Evolutionary conservation across 2,329 filamentous ascomycete genomes (phyloP), one percentile per base, ranked within the genome.

Genomic region (Aspergillus calidoustus): DNA sequence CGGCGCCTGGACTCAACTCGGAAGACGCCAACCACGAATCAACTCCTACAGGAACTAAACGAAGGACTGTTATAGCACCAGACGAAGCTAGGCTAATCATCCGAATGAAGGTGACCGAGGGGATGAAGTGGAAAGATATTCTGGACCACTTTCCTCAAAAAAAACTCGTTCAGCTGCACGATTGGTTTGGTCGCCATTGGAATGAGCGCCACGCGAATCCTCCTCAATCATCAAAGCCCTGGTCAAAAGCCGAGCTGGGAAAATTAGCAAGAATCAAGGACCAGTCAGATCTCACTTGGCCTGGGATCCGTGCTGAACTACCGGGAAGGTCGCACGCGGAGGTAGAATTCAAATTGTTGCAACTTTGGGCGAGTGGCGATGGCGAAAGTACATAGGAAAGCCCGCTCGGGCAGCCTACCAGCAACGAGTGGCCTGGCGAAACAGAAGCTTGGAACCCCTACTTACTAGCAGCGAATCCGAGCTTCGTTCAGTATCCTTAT

Each of bases 261-360:
- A 68, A 66, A 38, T 58, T 78, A 31, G 62, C 66, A 28, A 49
- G 53, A 6, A 59, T 77, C 3, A 71, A 70, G 61, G 64, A 70
- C 52, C 58, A 69, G 55, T 57, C 64, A 17, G 72, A 68, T 54
- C 64, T 77, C n/a, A 68, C 67, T 44, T 77, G 76, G 76, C 22
- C 61, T 60, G 65, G 64, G 22, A 69, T 77, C 34, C 68, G 67
- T 47, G 57, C 59, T 19, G 60, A 63, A n/a, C 58, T 78, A n/a
- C 72, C 71, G 7, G 64, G 67, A 31, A 71, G 74, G 23, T 68
- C 71, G 17, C 64, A 66, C 48, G 60, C 67, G 22, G 74, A 76
- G 55, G 67, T 76, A 31, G 75, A 78, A 57, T 73, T 72, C 60
- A 70, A 77, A 54, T 59, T 77, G 57, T 62, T 78, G 59, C 67